These are phyloP conservation scores for Sclerospora graminicola DNA, from an alignment of 352 stramenopile genomes.

Conservation along the genomic window DNA sequence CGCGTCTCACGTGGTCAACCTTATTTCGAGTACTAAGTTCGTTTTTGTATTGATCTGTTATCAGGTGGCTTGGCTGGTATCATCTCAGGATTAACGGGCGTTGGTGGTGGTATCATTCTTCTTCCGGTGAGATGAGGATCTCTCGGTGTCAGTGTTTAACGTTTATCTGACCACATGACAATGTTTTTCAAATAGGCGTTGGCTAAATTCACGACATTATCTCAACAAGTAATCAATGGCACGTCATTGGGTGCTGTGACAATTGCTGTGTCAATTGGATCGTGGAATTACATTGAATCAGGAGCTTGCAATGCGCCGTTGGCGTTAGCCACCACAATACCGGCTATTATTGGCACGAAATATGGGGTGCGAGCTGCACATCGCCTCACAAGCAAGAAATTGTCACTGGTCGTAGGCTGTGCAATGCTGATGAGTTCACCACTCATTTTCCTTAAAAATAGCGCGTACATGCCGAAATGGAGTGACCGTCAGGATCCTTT, in stretches of 20 bases:
- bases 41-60: background rate
- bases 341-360: constrained; percentile 63
- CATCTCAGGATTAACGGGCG: constrained; percentile 68
- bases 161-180: background rate
- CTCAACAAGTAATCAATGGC: constrained; percentile 76
- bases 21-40: background rate
- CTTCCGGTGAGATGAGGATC: constrained; percentile 39
- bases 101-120: constrained; percentile 74
- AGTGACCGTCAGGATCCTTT: constrained; percentile 38
- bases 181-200: constrained; percentile 36
- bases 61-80: constrained; percentile 49
- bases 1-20: too few relatives aligned
- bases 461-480: constrained; percentile 63
- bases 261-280: constrained; percentile 48
- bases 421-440: constrained; percentile 74
- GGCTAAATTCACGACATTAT: constrained; percentile 67
- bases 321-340: constrained; percentile 57
- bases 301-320: constrained; percentile 72
- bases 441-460: constrained; percentile 81
- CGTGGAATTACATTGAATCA: constrained; percentile 59
- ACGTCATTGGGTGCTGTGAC: constrained; percentile 76
- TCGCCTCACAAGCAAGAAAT: constrained; percentile 55
- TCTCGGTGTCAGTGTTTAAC: background rate
- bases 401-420: constrained; percentile 64
- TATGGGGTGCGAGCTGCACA: constrained; percentile 75